Evolutionary conservation across 2,329 filamentous ascomycete genomes (phyloP).

Genomic region (Gaeumannomyces sp.): DNA sequence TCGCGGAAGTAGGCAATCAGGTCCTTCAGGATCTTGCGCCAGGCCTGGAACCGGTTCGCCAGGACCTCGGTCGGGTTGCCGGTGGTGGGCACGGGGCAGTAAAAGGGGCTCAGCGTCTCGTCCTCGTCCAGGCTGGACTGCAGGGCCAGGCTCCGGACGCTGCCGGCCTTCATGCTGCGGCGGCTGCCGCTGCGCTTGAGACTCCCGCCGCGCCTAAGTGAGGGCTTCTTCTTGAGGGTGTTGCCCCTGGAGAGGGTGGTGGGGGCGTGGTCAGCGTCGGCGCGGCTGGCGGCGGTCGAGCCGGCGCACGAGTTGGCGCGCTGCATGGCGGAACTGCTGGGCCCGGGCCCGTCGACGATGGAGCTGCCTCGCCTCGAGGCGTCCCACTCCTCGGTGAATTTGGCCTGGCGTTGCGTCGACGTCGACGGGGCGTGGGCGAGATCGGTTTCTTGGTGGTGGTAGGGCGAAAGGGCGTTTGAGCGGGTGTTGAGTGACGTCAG

Average conservation of each 20-base stretch:
- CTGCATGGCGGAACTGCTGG: constrained; percentile 37
- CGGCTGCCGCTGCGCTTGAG: constrained; percentile 75
- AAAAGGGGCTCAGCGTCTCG: constrained; percentile 77
- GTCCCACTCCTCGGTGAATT: constrained; percentile 67
- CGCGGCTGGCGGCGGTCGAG: constrained; percentile 38
- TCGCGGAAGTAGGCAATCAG: constrained; percentile 91
- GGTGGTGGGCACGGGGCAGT: constrained; percentile 80
- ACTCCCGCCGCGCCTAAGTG: constrained; percentile 66
- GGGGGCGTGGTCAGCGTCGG: constrained; percentile 16
- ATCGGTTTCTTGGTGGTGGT: constrained; percentile 11
- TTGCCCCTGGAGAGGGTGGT: constrained; percentile 46
- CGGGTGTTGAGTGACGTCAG: constrained; percentile 31
- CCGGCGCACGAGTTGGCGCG: constrained; percentile 56
- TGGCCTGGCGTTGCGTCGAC: constrained; percentile 32
- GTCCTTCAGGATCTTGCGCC: constrained; percentile 93
- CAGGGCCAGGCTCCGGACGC: constrained; percentile 72
- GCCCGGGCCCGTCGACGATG: constrained; percentile 39
- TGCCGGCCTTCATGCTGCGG: constrained; percentile 76
- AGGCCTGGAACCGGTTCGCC: constrained; percentile 85
- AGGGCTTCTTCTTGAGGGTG: constrained; percentile 84
- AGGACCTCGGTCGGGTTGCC: constrained; percentile 85
- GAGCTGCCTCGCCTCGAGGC: constrained; percentile 61
- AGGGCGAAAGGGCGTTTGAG: constrained; percentile 24
- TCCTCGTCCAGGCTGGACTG: constrained; percentile 60
- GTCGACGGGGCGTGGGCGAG: constrained; percentile 18